These are phyloP conservation scores for Kluyveromyces starmeri DNA, from an alignment of 805 yeast genomes.

Conservation along the genomic window DNA sequence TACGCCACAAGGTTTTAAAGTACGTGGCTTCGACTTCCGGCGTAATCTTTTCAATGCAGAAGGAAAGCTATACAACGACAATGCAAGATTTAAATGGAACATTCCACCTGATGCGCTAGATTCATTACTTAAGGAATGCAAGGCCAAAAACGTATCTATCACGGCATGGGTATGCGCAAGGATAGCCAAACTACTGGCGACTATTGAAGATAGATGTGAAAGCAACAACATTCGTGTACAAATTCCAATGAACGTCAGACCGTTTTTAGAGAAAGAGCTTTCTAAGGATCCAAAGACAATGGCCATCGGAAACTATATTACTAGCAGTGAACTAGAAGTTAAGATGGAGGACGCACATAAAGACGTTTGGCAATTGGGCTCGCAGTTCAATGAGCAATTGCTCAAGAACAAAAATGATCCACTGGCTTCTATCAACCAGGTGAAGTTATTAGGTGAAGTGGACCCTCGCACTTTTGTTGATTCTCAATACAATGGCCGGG, in stretches of 20 bases:
- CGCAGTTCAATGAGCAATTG: background rate
- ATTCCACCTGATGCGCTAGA: background rate
- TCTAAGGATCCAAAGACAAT: background rate
- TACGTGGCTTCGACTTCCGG: background rate
- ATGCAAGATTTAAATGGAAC: background rate
- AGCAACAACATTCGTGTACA: background rate
- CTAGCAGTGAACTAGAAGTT: background rate
- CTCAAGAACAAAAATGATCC: slow-evolving; percentile 1
- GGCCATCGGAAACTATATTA: slow-evolving; percentile 1
- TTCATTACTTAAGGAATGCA: background rate
- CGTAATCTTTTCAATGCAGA: slow-evolving; percentile 1
- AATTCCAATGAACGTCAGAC: slow-evolving; percentile 3
- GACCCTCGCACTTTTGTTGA: background rate
- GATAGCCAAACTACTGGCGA: background rate
- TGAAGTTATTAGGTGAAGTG: slow-evolving; percentile 1
- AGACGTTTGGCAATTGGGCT: background rate
- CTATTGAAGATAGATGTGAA: background rate
- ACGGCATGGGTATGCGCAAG: slow-evolving; percentile 2
- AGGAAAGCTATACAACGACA: background rate
- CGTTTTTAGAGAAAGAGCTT: background rate
- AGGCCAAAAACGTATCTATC: background rate
- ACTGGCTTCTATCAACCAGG: background rate
- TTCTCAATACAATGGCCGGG: background rate
- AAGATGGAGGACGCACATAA: background rate
- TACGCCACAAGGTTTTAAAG: background rate